phyloP scores from a whole-genome alignment of 108 stramenopile genomes.

The Cylindrotheca fusiformis region DNA sequence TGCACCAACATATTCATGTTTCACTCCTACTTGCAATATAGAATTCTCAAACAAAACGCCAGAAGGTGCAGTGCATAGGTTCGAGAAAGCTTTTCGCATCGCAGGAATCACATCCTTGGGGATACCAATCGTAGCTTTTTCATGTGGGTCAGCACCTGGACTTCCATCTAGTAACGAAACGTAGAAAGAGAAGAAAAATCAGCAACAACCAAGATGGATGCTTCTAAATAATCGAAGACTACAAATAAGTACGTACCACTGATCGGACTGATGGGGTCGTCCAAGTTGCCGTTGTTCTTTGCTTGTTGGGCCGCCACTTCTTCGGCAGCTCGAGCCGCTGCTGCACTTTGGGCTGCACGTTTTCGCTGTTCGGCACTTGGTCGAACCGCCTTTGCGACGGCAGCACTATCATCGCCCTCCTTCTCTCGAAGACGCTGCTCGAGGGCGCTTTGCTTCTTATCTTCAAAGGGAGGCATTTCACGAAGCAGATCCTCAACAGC shows the following conservation, averaged over 20 bases:
- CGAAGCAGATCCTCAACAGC: slow-evolving; percentile 87
- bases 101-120: slow-evolving; percentile 90
- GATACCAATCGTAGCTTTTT: slow-evolving; percentile 63
- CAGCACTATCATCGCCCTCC: slow-evolving; percentile 84
- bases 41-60: slow-evolving; percentile 90
- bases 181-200: background rate
- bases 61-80: slow-evolving; percentile 80
- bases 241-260: slow-evolving; percentile 33
- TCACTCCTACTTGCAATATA: slow-evolving; percentile 83
- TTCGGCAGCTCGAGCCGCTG: slow-evolving; percentile 62
- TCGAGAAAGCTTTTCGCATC: slow-evolving; percentile 89
- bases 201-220: background rate
- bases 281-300: slow-evolving; percentile 26
- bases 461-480: slow-evolving; percentile 95
- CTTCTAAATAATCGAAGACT: background rate
- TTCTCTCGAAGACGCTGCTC: slow-evolving; percentile 80
- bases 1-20: slow-evolving; percentile 86
- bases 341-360: slow-evolving; percentile 65
- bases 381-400: slow-evolving; percentile 76
- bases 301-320: slow-evolving; percentile 51
- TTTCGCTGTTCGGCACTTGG: slow-evolving; percentile 82
- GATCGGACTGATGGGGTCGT: slow-evolving; percentile 55
- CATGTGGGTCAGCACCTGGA: slow-evolving; percentile 27
- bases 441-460: slow-evolving; percentile 77
- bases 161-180: slow-evolving; percentile 30